These are phyloP conservation scores for Pichia terricola DNA, from an alignment of 1,139 yeast genomes.

Conservation along the genomic window DNA sequence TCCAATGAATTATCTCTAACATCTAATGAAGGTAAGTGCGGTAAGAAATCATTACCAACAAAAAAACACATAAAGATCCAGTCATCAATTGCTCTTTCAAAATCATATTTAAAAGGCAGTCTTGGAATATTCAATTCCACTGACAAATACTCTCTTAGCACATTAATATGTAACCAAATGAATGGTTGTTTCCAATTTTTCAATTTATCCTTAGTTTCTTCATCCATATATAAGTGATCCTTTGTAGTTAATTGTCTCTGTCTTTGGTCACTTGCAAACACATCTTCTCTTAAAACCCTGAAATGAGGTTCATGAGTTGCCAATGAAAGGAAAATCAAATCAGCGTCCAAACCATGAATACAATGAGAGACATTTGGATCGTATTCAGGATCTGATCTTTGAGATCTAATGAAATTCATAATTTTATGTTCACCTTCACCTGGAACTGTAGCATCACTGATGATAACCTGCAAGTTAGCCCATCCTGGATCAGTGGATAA, in stretches of 20 bases:
- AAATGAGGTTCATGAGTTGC: slow-evolving; percentile 98
- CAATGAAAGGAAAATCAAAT: slow-evolving; percentile 88
- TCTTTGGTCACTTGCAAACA: slow-evolving; percentile 60
- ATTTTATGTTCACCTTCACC: slow-evolving; percentile 99
- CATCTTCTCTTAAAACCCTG: slow-evolving; percentile 89
- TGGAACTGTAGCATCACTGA: slow-evolving; percentile 95
- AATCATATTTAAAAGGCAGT: slow-evolving; percentile 65
- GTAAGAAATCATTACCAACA: slow-evolving; percentile 96
- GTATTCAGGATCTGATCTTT: slow-evolving; percentile 77
- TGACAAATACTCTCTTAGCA: slow-evolving; percentile 78
- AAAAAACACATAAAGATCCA: slow-evolving; percentile 99
- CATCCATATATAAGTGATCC: slow-evolving; percentile 50
- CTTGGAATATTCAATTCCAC: slow-evolving; percentile 70
- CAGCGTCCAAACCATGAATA: slow-evolving; percentile 96
- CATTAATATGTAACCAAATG: slow-evolving; percentile 86
- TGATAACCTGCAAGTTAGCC: slow-evolving; percentile 73
- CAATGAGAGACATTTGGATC: slow-evolving; percentile 88
- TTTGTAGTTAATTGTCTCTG: slow-evolving; percentile 40
- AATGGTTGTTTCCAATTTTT: slow-evolving; percentile 75
- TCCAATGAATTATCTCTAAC: slow-evolving; percentile 94
- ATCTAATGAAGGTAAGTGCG: slow-evolving; percentile 90
- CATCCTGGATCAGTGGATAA: slow-evolving; percentile 83
- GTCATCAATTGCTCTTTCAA: slow-evolving; percentile 95
- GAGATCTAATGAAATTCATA: slow-evolving; percentile 85
- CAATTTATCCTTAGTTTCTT: slow-evolving; percentile 46